Base-by-base conservation (phyloP, 2,329 filamentous ascomycete genomes). In the Fusarium albosuccineum region DNA sequence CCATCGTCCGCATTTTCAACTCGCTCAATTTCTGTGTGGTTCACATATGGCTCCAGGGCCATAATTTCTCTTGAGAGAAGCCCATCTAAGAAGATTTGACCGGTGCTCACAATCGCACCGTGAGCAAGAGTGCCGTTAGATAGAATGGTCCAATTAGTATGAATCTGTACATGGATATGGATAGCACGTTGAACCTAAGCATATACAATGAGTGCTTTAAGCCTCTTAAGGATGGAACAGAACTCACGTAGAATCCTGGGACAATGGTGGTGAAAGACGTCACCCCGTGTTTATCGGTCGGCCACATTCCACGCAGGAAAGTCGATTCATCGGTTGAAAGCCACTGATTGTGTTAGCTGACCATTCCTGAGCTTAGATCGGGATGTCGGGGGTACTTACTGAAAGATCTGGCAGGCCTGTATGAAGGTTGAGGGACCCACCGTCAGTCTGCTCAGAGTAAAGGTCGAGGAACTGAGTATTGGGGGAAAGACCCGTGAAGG, bases 281-380 rank as follows among this genome's bases (percentile, higher is more conserved):
- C 6, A 61, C 58, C 9, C 58, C 58, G 6, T 61, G 16, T 4
- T 57, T 61, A n/a, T 61, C 53, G 2, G 53, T 61, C 14, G 58
- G 58, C 58, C 58, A 61, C 58, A 61, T 61, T 26, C 58, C 58
- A 6, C 58, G 53, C 46, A 61, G 14, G 34, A 57, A 61, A 22
- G 58, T 61, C 2, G 58, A 41, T 17, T 61, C 39, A 11, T 61
- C 58, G 5, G 58, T 61, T 1, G 57, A 60, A 6, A 60, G 36
- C 57, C 57, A 57, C 57, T 51, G 6, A 3, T 6, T 27, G 13
- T 26, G 11, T 48, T 9, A 34, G 45, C 6, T 7, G 13, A 7
- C 4, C 10, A 13, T 48, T 9, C 5, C 11, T 5, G 4, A 22
- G 22, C 5, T 22, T 5, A 22, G 3, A 4, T 5, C 22, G 5